Base-by-base conservation (phyloP, 139 green algal species). In the Trebouxia sp. region DNA sequence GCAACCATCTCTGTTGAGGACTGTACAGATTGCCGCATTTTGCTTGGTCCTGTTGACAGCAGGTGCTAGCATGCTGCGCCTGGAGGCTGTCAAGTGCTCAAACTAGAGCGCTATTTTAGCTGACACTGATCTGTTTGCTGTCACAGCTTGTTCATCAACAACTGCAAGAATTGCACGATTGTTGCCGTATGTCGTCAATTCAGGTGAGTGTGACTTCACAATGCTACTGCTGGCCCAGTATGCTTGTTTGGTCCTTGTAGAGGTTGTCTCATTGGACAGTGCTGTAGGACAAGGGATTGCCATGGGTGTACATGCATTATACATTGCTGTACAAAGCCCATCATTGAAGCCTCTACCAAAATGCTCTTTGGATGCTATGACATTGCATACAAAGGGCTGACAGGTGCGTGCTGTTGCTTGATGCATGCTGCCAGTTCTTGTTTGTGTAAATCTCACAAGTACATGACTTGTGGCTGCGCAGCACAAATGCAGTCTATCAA, bases 1-100 rank as follows among this genome's bases (percentile, higher is more conserved):
- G 86, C 78, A 0, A 81, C 85, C 66, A 86, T 95, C 39, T 92
- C 82, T 0, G 84, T 95, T 20, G 91, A 95, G 50, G 88, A 92
- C 58, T 92, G 89, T 85, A 88, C 84, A 12, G 78, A 90, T 79
- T 93, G 89, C 83, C 65, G 82, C 17, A 87, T 95, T n/a, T 90
- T 91, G 79, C 80, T 95, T 24, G 91, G 91, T 0, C 90, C 90
- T 10, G 87, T 81, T 39, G 84, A 88, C 24, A 83, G 85, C 74
- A 88, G 83, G 84, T 88, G 37, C 14, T n/a, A 24, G n/a, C n/a
- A n/a, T n/a, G n/a, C n/a, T n/a, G n/a, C n/a, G n/a, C n/a, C n/a
- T n/a, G n/a, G n/a, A n/a, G n/a, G n/a, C n/a, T n/a, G n/a, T n/a
- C n/a, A n/a, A n/a, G n/a, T n/a, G n/a, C n/a, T n/a, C n/a, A n/a